Percentiles rank a stretch among this genome's conserved stretches.
Conservation (phyloP, 148 eudicot genomes). For the Vaccinium macrocarpon region DNA sequence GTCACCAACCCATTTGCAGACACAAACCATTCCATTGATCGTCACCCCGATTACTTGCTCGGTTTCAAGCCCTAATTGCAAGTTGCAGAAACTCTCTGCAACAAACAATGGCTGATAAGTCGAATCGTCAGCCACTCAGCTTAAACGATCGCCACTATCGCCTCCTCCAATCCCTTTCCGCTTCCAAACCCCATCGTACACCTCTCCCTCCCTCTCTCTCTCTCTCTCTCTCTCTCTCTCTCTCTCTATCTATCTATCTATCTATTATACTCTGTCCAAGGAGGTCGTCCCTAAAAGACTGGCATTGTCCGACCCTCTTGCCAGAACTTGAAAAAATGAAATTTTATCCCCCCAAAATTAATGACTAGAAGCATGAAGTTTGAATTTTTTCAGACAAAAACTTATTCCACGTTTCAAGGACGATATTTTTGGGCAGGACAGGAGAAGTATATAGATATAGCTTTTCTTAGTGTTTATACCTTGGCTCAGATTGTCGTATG, state of each 20-base stretch:
- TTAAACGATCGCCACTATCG: slow-evolving; percentile 62
- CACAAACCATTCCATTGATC: neutral
- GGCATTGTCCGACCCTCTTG: neutral
- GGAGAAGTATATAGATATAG: neutral
- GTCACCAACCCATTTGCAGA: neutral
- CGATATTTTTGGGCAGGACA: neutral
- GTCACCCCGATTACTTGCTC: neutral
- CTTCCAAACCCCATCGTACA: slow-evolving; percentile 24
- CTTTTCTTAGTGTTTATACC: neutral
- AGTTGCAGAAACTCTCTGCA: slow-evolving; percentile 16
- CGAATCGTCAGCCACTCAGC: slow-evolving; percentile 47
- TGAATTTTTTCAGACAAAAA: neutral
- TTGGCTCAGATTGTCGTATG: slow-evolving; percentile 1
- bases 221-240: neutral
- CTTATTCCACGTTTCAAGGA: neutral
- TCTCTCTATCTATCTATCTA: slow-evolving; percentile 1
- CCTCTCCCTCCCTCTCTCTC: slow-evolving; percentile 11
- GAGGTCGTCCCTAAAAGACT: neutral
- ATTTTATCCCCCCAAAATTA: too few species aligned
- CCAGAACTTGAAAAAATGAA: neutral
- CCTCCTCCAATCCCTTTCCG: slow-evolving; percentile 41
- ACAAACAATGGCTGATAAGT: slow-evolving; percentile 29
- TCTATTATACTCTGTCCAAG: too few species aligned
- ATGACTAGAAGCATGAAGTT: neutral
- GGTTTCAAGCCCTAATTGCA: neutral